phyloP scores from a whole-genome alignment of 2,329 filamentous ascomycete genomes.

The Pseudomassariella vexata region DNA sequence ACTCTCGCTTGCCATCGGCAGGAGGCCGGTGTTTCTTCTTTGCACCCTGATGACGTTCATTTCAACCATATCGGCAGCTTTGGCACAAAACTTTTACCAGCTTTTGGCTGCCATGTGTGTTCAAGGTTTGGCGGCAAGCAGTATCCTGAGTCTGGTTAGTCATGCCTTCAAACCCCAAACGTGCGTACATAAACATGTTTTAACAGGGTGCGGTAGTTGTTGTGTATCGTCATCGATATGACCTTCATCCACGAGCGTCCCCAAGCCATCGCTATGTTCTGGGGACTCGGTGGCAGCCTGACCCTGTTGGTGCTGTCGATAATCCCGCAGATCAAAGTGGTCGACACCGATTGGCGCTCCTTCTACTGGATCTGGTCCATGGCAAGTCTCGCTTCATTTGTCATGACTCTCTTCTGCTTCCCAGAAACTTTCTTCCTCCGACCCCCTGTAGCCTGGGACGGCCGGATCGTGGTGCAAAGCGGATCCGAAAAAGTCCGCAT shows the following conservation, averaged over 20 bases:
- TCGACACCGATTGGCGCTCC: conserved; percentile 22
- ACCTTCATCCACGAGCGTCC: conserved; percentile 32
- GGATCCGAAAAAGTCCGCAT: conserved; percentile 30
- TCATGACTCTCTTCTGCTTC: conserved; percentile 23
- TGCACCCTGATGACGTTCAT: conserved; percentile 20
- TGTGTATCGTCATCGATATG: conserved; percentile 30
- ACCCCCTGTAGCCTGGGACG: conserved; percentile 33
- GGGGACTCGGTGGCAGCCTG: conserved; percentile 21
- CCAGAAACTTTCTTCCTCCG: conserved; percentile 35
- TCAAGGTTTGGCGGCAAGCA: conserved; percentile 25
- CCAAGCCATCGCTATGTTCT: conserved; percentile 25
- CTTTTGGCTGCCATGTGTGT: conserved; percentile 24
- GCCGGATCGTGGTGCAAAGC: conserved; percentile 29
- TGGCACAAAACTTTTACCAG: conserved; percentile 18
- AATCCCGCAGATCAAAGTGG: conserved; percentile 20
- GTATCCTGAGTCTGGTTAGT: conserved; percentile 23
- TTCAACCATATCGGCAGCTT: conserved; percentile 20
- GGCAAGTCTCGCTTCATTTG: conserved; percentile 16
- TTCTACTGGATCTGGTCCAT: conserved; percentile 26
- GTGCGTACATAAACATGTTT: too few species aligned
- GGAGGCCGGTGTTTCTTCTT: conserved; percentile 28
- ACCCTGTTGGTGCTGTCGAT: conserved; percentile 19
- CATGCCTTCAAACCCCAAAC: too few species aligned
- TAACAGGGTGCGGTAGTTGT: too few species aligned
- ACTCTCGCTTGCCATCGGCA: conserved; percentile 28